phyloP scores from a whole-genome alignment of 2,329 filamentous ascomycete species.

The Podosphaera aphanis region DNA sequence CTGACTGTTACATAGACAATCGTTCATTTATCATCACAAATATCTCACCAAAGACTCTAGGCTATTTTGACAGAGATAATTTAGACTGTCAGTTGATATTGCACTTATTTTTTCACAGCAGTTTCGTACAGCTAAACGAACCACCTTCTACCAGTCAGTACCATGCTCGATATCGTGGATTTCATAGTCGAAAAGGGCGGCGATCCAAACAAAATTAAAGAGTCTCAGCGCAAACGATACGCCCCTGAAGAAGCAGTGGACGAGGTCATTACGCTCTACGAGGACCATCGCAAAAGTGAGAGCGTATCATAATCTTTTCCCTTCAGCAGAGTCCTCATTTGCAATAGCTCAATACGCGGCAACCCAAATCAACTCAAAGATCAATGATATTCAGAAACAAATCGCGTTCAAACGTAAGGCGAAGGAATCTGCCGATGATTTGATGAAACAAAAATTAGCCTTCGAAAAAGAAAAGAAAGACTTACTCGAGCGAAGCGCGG shows the following conservation, averaged over 20 bases:
- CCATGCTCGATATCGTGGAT: slow-evolving; percentile 55
- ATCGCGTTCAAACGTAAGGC: slow-evolving; percentile 84
- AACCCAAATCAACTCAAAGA: slow-evolving; percentile 58
- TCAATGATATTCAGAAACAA: slow-evolving; percentile 75
- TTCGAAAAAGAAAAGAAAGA: slow-evolving; percentile 66
- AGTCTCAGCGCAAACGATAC: slow-evolving; percentile 66
- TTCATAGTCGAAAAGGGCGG: slow-evolving; percentile 75
- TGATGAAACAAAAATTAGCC: slow-evolving; percentile 54
- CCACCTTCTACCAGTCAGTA: not conserved
- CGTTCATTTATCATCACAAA: too few relatives aligned
- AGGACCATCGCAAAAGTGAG: slow-evolving; percentile 58
- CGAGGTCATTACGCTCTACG: slow-evolving; percentile 67
- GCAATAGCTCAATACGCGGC: slow-evolving; percentile 45
- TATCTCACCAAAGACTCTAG: too few relatives aligned
- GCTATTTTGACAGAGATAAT: too few relatives aligned
- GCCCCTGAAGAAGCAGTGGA: slow-evolving; percentile 70
- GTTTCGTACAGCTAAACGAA: too few relatives aligned
- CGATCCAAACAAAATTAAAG: slow-evolving; percentile 73
- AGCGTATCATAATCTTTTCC: not conserved
- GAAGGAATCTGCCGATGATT: slow-evolving; percentile 66
- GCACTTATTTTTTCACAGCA: too few relatives aligned
- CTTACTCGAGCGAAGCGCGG: slow-evolving; percentile 46
- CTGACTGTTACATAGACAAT: too few relatives aligned
- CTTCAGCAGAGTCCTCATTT: slow-evolving; percentile 1
- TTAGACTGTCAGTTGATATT: too few relatives aligned